Percentiles rank a stretch among this genome's conserved stretches.
phyloP scores from a whole-genome alignment of 148 eudicot genomes.

The Rhododendron kiyosumense region DNA sequence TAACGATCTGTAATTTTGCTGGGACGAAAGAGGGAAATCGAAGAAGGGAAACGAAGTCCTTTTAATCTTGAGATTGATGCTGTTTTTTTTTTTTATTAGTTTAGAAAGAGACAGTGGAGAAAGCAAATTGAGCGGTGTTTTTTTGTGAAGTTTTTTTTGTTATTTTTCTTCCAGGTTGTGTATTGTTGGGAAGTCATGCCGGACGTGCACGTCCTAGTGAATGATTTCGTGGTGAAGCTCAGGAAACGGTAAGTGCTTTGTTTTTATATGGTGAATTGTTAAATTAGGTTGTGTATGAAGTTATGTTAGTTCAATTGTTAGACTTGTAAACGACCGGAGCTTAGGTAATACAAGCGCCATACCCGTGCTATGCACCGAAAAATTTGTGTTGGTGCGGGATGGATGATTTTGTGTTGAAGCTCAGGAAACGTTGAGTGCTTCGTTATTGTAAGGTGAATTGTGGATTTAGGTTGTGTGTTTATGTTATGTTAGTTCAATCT shows the following conservation, averaged over 20 bases:
- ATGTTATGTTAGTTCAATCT: background rate
- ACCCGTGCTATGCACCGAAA: background rate
- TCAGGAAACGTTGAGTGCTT: slow-evolving; percentile 46
- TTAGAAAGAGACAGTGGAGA: background rate
- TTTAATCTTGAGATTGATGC: background rate
- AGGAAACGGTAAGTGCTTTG: slow-evolving; percentile 56
- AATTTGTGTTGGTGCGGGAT: slow-evolving; percentile 3
- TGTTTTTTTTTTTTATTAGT: background rate
- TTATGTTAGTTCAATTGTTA: background rate
- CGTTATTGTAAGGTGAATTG: background rate
- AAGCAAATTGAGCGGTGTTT: background rate
- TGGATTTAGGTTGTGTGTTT: background rate
- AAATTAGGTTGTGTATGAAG: background rate
- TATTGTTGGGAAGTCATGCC: slow-evolving; percentile 45
- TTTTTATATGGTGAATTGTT: background rate
- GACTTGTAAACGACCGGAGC: background rate
- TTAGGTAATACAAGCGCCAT: background rate
- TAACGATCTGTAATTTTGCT: background rate
- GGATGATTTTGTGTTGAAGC: slow-evolving; percentile 29
- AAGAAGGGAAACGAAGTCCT: background rate
- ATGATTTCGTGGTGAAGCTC: slow-evolving; percentile 69
- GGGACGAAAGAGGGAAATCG: background rate
- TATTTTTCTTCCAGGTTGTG: background rate
- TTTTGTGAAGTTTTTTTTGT: background rate
- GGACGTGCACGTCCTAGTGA: slow-evolving; percentile 73